A percentile compares a stretch with the other conserved stretches of the same genome.
phyloP scores from a whole-genome alignment of 106 monocot species.

The Acorus calamus region DNA sequence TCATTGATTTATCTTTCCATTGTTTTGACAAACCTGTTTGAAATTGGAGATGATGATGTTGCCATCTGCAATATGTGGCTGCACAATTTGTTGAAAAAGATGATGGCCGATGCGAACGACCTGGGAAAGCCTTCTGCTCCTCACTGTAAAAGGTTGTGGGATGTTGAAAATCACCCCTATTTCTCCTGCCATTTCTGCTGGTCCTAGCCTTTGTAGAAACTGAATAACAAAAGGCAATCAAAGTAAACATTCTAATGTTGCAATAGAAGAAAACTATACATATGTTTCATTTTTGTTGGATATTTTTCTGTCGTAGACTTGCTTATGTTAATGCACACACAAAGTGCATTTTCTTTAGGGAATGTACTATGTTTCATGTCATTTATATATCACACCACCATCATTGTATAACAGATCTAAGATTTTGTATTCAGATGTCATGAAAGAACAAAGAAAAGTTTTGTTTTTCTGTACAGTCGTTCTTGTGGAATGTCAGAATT shows the following conservation, averaged over 20 bases:
- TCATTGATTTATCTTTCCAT: neutral
- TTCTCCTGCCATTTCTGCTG: constrained; percentile 47
- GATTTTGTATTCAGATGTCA: too few relatives aligned
- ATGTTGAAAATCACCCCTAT: constrained; percentile 63
- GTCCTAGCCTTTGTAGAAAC: constrained; percentile 27
- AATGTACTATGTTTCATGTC: too few relatives aligned
- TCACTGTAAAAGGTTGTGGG: constrained; percentile 63
- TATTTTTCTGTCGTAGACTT: too few relatives aligned
- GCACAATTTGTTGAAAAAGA: constrained; percentile 38
- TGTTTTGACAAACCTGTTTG: constrained; percentile 25
- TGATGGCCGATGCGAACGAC: constrained; percentile 46
- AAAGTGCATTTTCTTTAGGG: too few relatives aligned
- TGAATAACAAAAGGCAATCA: constrained; percentile 11
- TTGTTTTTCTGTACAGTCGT: too few relatives aligned
- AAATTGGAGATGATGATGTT: constrained; percentile 37
- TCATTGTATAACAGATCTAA: too few relatives aligned
- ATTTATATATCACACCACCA: too few relatives aligned
- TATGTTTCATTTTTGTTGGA: too few relatives aligned
- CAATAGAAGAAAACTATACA: too few relatives aligned
- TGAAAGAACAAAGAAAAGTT: too few relatives aligned
- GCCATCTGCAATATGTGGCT: constrained; percentile 29
- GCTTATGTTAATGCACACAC: too few relatives aligned
- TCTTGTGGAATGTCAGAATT: neutral
- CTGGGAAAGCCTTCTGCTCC: constrained; percentile 53
- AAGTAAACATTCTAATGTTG: too few relatives aligned